These are phyloP conservation scores for Cymbopogon citratus DNA, from an alignment of 176 grass and related monocot genomes.

Conservation along the genomic window DNA sequence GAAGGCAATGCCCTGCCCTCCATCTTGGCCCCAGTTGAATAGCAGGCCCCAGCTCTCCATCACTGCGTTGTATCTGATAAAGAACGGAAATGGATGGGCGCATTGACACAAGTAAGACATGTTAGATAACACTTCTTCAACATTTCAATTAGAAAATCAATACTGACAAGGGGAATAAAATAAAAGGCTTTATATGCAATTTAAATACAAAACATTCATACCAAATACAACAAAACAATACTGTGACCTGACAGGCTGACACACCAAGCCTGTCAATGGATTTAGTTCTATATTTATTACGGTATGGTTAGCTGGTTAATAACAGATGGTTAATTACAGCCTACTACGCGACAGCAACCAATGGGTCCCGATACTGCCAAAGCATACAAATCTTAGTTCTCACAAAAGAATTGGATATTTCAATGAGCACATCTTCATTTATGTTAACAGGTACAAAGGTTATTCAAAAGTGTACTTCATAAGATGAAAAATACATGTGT, in stretches of 20 bases:
- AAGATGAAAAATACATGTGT: not conserved
- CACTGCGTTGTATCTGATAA: slow-evolving; percentile 66
- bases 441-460: not conserved
- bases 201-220: not conserved
- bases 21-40: slow-evolving; percentile 95
- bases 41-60: slow-evolving; percentile 71
- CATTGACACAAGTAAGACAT: not conserved
- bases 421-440: slow-evolving; percentile 5
- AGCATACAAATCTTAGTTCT: not conserved
- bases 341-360: not conserved
- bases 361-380: not conserved
- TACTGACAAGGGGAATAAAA: not conserved
- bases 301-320: not conserved
- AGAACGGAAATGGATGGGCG: not conserved
- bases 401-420: not conserved
- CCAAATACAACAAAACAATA: not conserved
- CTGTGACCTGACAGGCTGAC: not conserved
- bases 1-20: slow-evolving; percentile 61
- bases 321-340: not conserved
- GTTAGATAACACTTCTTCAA: slow-evolving; percentile 8
- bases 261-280: not conserved
- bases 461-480: not conserved
- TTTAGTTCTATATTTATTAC: not conserved
- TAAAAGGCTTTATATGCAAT: not conserved
- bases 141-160: not conserved